phyloP scores from a whole-genome alignment of 495 filamentous ascomycete genomes.

The Cercophora scortea region DNA sequence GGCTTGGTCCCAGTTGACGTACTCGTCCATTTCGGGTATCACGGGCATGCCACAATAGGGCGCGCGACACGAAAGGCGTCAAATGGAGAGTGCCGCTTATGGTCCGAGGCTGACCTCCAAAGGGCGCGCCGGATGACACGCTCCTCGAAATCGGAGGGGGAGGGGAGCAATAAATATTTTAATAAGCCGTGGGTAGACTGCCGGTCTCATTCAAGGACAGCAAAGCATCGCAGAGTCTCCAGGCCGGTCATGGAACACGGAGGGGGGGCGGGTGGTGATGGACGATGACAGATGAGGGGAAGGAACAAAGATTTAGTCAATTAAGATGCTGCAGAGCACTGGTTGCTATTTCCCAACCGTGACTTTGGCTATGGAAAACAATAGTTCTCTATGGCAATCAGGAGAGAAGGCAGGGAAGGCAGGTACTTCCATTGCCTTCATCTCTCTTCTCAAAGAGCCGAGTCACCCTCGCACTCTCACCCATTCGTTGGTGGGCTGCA shows the following conservation, averaged over 20 bases:
- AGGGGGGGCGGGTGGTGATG: too few relatives aligned
- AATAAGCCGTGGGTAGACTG: background rate
- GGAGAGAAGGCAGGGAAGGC: background rate
- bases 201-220: background rate
- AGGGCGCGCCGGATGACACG: background rate
- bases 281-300: too few relatives aligned
- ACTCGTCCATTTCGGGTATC: conserved; percentile 30
- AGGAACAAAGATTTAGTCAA: too few relatives aligned
- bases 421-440: conserved; percentile 15
- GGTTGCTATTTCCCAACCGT: too few relatives aligned
- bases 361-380: background rate
- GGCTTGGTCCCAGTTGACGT: conserved; percentile 41
- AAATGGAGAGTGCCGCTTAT: background rate
- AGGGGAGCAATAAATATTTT: background rate
- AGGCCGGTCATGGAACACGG: background rate
- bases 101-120: background rate
- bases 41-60: conserved; percentile 13
- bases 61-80: conserved; percentile 11
- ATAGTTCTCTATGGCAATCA: background rate
- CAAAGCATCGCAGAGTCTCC: background rate
- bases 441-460: conserved; percentile 14
- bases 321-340: too few relatives aligned
- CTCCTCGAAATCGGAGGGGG: background rate
- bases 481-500: too few relatives aligned
- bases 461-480: background rate